Evolutionary conservation across 1,139 yeast species (phyloP).

Genomic region (Taphrina deformans): DNA sequence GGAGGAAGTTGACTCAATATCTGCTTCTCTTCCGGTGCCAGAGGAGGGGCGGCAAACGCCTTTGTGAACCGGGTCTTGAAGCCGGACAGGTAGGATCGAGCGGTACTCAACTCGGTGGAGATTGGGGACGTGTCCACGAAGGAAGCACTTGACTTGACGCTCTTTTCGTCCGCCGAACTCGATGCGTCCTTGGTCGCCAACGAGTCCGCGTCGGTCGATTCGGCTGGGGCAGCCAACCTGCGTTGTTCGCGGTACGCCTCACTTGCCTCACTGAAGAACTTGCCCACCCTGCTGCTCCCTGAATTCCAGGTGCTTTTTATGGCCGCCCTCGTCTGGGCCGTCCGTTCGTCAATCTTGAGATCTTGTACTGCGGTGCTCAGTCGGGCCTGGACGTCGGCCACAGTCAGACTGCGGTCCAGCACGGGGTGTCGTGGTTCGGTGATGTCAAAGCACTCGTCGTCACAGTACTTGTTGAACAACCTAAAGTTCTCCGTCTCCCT

Average conservation of each 20-base stretch:
- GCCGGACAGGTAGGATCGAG: constrained; percentile 17
- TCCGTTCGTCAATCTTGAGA: constrained; percentile 27
- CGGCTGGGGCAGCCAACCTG: neutral
- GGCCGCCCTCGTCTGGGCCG: constrained; percentile 32
- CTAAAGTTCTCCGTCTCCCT: constrained; percentile 62
- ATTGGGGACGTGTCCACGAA: neutral
- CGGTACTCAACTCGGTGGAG: neutral
- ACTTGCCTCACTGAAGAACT: constrained; percentile 19
- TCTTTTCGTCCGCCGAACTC: constrained; percentile 1
- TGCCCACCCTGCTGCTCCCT: constrained; percentile 23
- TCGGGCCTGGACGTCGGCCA: constrained; percentile 31
- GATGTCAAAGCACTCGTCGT: constrained; percentile 84
- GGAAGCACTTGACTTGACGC: neutral
- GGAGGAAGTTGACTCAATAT: neutral
- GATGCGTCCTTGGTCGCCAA: neutral
- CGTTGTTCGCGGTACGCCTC: constrained; percentile 29
- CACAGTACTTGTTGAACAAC: constrained; percentile 72
- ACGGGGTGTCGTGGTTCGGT: constrained; percentile 72
- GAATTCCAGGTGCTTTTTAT: constrained; percentile 25
- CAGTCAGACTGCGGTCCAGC: constrained; percentile 27
- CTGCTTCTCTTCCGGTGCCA: neutral
- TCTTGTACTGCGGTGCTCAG: constrained; percentile 22
- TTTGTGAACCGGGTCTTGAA: constrained; percentile 28
- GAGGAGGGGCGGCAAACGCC: neutral
- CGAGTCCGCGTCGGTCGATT: neutral